Percentiles rank a stretch among this genome's conserved stretches.
Evolutionary conservation across 768 basidiomycete genomes (phyloP).

Genomic region (Xanthoconium stramineum): DNA sequence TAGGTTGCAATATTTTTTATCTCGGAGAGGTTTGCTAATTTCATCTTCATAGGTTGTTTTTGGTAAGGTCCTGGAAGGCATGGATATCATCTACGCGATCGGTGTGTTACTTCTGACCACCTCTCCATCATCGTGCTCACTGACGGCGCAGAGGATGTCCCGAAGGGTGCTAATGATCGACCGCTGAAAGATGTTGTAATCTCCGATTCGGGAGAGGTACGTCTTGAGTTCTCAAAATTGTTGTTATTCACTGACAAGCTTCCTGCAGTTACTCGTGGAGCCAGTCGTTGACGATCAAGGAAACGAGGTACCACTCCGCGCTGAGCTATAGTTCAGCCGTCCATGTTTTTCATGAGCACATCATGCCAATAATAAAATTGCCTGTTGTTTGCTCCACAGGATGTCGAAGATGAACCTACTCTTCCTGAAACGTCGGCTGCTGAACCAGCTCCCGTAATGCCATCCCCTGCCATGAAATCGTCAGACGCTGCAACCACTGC

Average conservation of each 20-base stretch:
- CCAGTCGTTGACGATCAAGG: constrained; percentile 56
- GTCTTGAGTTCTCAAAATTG: constrained; percentile 15
- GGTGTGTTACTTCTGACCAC: constrained; percentile 43
- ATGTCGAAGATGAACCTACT: constrained; percentile 24
- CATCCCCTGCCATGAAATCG: constrained; percentile 1
- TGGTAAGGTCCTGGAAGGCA: constrained; percentile 87
- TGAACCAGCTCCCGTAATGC: constrained; percentile 9
- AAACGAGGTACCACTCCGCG: constrained; percentile 89
- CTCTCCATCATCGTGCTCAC: constrained; percentile 7
- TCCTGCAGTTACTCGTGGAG: constrained; percentile 50
- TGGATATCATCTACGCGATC: constrained; percentile 79
- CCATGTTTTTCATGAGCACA: constrained; percentile 31
- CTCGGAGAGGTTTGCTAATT: background rate
- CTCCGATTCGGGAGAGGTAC: constrained; percentile 83
- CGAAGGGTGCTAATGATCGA: constrained; percentile 67
- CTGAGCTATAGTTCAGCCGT: constrained; percentile 77
- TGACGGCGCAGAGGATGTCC: constrained; percentile 60
- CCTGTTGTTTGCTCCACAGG: constrained; percentile 50
- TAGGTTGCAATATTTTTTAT: constrained; percentile 30
- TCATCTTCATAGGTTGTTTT: constrained; percentile 71
- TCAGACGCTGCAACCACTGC: background rate
- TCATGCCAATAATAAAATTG: constrained; percentile 50
- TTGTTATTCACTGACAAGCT: constrained; percentile 3
- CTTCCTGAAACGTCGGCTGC: constrained; percentile 11
- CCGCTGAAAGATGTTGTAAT: constrained; percentile 80